Conservation (phyloP, 1,139 yeast genomes). For the Hyphopichia burtonii region DNA sequence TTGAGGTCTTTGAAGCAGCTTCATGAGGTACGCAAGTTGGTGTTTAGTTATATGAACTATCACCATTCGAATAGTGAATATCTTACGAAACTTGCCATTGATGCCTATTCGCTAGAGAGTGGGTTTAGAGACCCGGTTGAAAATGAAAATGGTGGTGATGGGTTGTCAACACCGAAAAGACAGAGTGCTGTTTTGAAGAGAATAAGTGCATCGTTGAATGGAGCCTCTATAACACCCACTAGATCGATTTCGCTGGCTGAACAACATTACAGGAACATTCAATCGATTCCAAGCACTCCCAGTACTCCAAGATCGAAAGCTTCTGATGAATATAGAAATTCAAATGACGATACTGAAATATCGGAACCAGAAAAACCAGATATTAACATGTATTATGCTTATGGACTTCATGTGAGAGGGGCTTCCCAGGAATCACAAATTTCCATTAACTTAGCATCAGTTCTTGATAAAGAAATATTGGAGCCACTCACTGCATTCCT, state of each 20-base stretch:
- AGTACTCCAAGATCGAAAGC: constrained; percentile 2
- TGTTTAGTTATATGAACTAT: constrained; percentile 39
- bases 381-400: constrained; percentile 4
- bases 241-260: constrained; percentile 12
- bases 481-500: constrained; percentile 36
- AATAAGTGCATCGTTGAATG: neutral
- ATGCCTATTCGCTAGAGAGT: constrained; percentile 23
- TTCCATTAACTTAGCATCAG: constrained; percentile 28
- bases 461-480: constrained; percentile 37
- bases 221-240: neutral
- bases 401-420: constrained; percentile 12
- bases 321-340: neutral
- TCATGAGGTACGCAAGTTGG: constrained; percentile 42
- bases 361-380: neutral
- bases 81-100: constrained; percentile 26
- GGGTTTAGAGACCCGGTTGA: constrained; percentile 14
- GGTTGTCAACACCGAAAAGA: neutral
- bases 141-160: neutral
- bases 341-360: neutral
- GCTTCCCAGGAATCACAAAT: constrained; percentile 24
- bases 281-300: constrained; percentile 2
- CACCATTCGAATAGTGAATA: constrained; percentile 38
- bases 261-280: constrained; percentile 6
- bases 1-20: constrained; percentile 36
- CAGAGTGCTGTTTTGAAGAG: neutral